Evolutionary conservation across 345 rosid genomes (phyloP), one percentile per base, ranked within the genome.

Genomic region (Barbarea vulgaris): DNA sequence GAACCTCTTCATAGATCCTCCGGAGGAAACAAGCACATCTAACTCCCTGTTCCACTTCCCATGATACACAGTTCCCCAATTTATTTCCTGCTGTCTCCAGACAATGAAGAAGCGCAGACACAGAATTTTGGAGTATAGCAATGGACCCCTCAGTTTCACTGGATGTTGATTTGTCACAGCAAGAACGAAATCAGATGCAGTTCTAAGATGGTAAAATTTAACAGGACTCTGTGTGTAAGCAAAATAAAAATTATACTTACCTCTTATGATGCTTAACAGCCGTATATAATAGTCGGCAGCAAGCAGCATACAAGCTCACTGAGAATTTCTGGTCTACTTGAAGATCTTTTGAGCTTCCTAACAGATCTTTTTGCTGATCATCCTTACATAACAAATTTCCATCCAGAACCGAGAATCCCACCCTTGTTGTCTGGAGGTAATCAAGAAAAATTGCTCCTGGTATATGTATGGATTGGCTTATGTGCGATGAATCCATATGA

Each of bases 1-100:
- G 6, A 63, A 95, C 99, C 99, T 95, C 99, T 87, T 95, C 97
- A 34, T 90, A 92, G 70, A 92, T 89, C 80, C 99, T 90, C 60
- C 97, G 86, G 13, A 90, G 86, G 66, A 82, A 86, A 80, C 85
- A 75, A 22, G 98, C 98, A 64, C 97, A 89, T 80, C 81, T 85
- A 53, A 85, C 84, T 31, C 88, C 87, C 76, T 87, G 97, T 77
- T 80, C 78, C 42, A 82, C 81, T 64, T 82, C 80, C 91, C 85
- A 83, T 18, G 83, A 80, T 73, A 82, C 84, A 67, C 33, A 56
- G 14, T 87, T 75, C 69, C 78, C 84, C 12, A 41, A 72, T 63
- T 68, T 78, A 50, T 70, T 46, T 69, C 85, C 82, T 74, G 77
- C 86, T 0, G 81, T 83, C 88, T 92, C 98, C 84, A 92, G 81